These are phyloP conservation scores for Aspergillus nomiae DNA, from an alignment of 2,329 filamentous ascomycete species.

Conservation along the genomic window DNA sequence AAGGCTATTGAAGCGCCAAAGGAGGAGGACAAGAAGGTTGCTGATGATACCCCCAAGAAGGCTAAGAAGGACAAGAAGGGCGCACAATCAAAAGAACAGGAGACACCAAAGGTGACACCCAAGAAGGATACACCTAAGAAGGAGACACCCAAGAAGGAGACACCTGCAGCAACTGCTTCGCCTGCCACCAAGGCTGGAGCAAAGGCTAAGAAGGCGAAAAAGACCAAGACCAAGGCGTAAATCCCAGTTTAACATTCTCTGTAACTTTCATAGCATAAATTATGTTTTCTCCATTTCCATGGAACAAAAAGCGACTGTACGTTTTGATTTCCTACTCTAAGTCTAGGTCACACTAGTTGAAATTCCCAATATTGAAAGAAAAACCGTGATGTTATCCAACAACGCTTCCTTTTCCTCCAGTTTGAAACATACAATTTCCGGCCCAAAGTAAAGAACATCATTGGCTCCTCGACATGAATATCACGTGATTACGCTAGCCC, in stretches of 20 bases:
- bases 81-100: constrained; percentile 15
- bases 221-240: constrained; percentile 34
- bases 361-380: not conserved
- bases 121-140: constrained; percentile 12
- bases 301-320: not conserved
- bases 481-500: not conserved
- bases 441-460: not conserved
- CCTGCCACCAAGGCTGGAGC: constrained; percentile 30
- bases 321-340: not conserved
- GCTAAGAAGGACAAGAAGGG: constrained; percentile 26
- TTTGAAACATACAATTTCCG: not conserved
- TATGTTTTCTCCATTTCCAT: not conserved
- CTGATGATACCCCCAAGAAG: constrained; percentile 25
- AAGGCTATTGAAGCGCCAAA: constrained; percentile 17
- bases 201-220: constrained; percentile 35
- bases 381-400: not conserved
- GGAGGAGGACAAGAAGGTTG: constrained; percentile 12
- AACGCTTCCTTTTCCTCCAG: no score
- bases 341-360: not conserved
- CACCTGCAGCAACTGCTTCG: constrained; percentile 18
- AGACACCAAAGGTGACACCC: constrained; percentile 9
- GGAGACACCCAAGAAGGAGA: constrained; percentile 12
- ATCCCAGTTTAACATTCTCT: not conserved
- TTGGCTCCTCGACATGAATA: not conserved
- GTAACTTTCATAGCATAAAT: constrained; percentile 15